Percentiles rank a stretch among this genome's conserved stretches.
Conservation (phyloP, 1,139 yeast genomes). For the Kurtzmaniella quercitrusa region DNA sequence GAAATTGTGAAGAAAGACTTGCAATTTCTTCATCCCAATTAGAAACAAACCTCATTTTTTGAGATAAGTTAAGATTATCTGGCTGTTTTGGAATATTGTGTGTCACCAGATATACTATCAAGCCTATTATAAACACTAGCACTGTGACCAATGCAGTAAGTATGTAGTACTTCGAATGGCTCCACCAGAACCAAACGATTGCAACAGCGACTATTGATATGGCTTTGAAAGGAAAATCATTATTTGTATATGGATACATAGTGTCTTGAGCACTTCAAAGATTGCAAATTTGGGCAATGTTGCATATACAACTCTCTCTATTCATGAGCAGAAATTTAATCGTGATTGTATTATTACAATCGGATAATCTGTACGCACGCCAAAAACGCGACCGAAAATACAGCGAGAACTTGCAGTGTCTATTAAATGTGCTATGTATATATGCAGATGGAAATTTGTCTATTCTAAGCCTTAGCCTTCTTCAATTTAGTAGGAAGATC, state of each 20-base stretch:
- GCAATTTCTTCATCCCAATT: constrained; percentile 25
- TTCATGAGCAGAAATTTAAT: too few species aligned
- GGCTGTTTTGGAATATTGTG: background rate
- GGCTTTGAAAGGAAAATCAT: background rate
- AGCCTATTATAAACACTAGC: background rate
- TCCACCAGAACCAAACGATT: background rate
- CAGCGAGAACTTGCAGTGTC: background rate
- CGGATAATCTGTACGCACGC: too few species aligned
- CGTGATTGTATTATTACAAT: too few species aligned
- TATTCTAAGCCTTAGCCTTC: background rate
- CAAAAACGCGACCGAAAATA: background rate
- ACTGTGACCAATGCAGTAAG: background rate
- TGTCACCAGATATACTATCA: background rate
- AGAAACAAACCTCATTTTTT: constrained; percentile 23
- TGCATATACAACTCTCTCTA: too few species aligned
- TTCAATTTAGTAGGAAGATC: background rate
- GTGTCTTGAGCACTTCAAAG: too few species aligned
- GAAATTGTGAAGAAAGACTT: constrained; percentile 10
- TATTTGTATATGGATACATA: background rate
- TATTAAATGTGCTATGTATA: constrained; percentile 2
- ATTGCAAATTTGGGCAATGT: too few species aligned
- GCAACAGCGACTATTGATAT: background rate
- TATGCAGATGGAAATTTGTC: background rate
- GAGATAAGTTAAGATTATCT: background rate
- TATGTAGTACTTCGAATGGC: background rate